A percentile compares a stretch with the other conserved stretches of the same genome.
Evolutionary conservation across 78 protist genomes (phyloP).

Genomic region (Mantamonas sphyraenae): DNA sequence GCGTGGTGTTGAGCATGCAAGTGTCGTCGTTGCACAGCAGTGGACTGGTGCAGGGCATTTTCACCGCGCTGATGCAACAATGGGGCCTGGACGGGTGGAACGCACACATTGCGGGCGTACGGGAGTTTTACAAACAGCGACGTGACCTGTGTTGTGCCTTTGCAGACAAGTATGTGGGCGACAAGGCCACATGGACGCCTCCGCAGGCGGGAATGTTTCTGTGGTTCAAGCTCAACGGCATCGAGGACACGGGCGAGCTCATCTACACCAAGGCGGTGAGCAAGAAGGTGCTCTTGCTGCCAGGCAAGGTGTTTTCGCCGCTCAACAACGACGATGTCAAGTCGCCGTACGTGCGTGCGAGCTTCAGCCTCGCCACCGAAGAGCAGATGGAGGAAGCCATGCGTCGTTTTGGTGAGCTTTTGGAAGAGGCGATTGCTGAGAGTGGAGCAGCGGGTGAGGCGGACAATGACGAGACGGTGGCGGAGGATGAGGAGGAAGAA

Average conservation of each 20-base stretch:
- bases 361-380: slow-evolving; percentile 35
- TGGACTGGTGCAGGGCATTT: background rate
- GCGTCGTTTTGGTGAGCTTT: background rate
- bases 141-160: too few relatives aligned
- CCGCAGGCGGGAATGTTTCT: slow-evolving; percentile 79
- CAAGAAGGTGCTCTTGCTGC: slow-evolving; percentile 51
- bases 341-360: slow-evolving; percentile 50
- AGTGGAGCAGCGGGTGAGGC: background rate
- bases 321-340: background rate
- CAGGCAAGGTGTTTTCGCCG: slow-evolving; percentile 54
- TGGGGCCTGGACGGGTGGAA: slow-evolving; percentile 45
- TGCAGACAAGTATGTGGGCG: too few relatives aligned
- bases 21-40: slow-evolving; percentile 35
- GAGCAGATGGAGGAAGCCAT: slow-evolving; percentile 3
- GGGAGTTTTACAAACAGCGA: slow-evolving; percentile 27
- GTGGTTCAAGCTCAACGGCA: slow-evolving; percentile 50
- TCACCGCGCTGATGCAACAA: background rate
- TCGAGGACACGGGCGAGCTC: slow-evolving; percentile 39
- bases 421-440: background rate
- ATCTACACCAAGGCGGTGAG: slow-evolving; percentile 51
- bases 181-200: too few relatives aligned
- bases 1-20: slow-evolving; percentile 43
- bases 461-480: too few relatives aligned
- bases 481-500: too few relatives aligned
- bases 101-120: slow-evolving; percentile 19